Evolutionary conservation across 768 basidiomycete genomes (phyloP).

Genomic region (Lactarius trivialis): DNA sequence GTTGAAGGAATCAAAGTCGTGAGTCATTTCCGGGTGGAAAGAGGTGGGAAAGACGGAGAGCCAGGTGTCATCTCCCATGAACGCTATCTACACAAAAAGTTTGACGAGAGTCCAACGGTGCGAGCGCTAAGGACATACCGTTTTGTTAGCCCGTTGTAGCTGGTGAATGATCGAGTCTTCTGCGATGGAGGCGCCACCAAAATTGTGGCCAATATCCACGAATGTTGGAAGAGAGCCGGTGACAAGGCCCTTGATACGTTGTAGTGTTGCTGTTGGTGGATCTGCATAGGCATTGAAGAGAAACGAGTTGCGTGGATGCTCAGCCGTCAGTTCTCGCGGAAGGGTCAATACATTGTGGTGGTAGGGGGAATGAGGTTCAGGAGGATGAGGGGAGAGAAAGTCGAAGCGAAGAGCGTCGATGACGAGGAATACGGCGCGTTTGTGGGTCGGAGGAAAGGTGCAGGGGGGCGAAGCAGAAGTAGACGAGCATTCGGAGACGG

Average conservation of each 20-base stretch:
- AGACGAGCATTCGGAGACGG: slow-evolving; percentile 39
- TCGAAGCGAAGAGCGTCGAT: slow-evolving; percentile 94
- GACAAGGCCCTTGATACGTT: slow-evolving; percentile 90
- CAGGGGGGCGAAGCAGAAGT: slow-evolving; percentile 29
- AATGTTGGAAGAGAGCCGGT: slow-evolving; percentile 96
- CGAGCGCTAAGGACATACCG: slow-evolving; percentile 37
- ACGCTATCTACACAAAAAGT: slow-evolving; percentile 49
- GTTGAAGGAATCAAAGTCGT: slow-evolving; percentile 94
- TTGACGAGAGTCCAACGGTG: background rate
- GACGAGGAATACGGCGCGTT: slow-evolving; percentile 75
- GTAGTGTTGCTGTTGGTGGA: slow-evolving; percentile 91
- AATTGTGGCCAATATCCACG: slow-evolving; percentile 88
- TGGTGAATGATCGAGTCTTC: slow-evolving; percentile 90
- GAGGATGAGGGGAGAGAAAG: slow-evolving; percentile 73
- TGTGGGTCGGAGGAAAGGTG: slow-evolving; percentile 59
- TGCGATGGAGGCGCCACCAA: slow-evolving; percentile 75
- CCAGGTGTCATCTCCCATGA: slow-evolving; percentile 99
- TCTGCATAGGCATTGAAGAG: slow-evolving; percentile 88
- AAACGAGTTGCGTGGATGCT: slow-evolving; percentile 66
- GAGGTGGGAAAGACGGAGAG: slow-evolving; percentile 75
- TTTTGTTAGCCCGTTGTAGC: slow-evolving; percentile 49
- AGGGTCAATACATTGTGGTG: slow-evolving; percentile 82
- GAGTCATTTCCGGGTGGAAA: slow-evolving; percentile 66
- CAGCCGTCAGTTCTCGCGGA: slow-evolving; percentile 61
- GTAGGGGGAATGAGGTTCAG: slow-evolving; percentile 51